Evolutionary conservation across 2,329 filamentous ascomycete species (phyloP), one percentile per base, ranked within the genome.

Genomic region (Ascosphaera acerosa): DNA sequence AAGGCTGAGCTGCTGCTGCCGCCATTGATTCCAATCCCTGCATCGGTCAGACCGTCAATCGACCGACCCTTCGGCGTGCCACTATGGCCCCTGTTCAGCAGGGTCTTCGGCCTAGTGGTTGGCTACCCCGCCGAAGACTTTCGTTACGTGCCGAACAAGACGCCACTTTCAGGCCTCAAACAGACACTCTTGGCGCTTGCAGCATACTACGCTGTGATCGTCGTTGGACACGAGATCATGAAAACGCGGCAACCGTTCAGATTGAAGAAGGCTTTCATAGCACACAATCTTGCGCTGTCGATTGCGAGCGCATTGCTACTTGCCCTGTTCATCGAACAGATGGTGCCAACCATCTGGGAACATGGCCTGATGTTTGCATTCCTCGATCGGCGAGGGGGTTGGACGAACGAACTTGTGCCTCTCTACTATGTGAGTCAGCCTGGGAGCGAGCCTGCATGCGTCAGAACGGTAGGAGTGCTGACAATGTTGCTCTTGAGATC

Each of bases 251-350:
- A 72, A 50, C 62, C 81, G 17, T 73, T 80, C 59, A 75, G 82
- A 63, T 63, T 91, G 48, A 81, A 75, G 58, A 59, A 62, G 12
- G 58, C 82, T 32, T 90, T 90, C 63, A 71, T 89, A 55, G 62
- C 89, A 48, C 81, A 91, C 66, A 91, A 91, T 64, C 72, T 90
- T 45, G 70, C 77, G 58, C 61, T 91, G 45, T 91, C 81, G 19
- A 59, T 64, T 40, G 76, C 89, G 56, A 84, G 76, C 50, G 71
- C 56, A 32, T 57, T 66, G 31, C 65, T 91, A 29, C 55, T 91
- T 43, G 70, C 61, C 33, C 67, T 91, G 43, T 90, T 82, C 51
- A 56, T 77, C 41, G 80, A 91, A 62, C 75, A 90, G 58, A 57
- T 91, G 37, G 59, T 90, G 32, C 76, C 80, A 29, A 82, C 71